Evolutionary conservation across 176 grass and related monocot genomes (phyloP), one percentile per base, ranked within the genome.

Genomic region (Olyra latifolia): DNA sequence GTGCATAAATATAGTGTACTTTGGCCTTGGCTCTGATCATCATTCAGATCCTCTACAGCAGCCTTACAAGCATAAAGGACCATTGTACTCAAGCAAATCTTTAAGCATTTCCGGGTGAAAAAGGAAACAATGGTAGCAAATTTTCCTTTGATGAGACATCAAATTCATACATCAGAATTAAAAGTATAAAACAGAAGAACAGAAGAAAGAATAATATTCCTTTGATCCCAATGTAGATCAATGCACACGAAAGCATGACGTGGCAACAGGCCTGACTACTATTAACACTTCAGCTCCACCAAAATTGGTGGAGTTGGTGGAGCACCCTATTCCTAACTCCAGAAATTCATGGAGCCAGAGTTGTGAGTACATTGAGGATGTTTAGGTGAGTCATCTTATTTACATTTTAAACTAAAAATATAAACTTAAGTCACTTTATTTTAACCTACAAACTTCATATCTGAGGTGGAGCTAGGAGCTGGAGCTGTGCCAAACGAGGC

Each of bases 31-130:
- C n/a, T n/a, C n/a, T n/a, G n/a, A n/a, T 97, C 95, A 89, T 97
- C 91, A 72, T 97, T 91, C 3, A 89, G 91, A 82, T 97, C 95
- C 72, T 97, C 89, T 61, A 97, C 61, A 79, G 91, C 95, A 91
- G 91, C 80, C 88, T 92, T 97, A 87, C 95, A 97, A 35, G 95
- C 95, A 82, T 86, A 91, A 41, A 97, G 83, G 49, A 92, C 74
- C n/a, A n/a, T n/a, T n/a, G 76, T 92, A 94, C 57, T 87, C 60
- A 67, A 97, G 81, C 85, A 97, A 80, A 83, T 92, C 80, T 50
- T 86, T 78, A 76, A 97, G 83, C 91, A 97, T 84, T 88, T 97
- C 95, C 95, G 94, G 84, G 71, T 77, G 69, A 71, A 17, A 27
- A 6, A 81, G 89, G 41, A 73, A 47, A 76, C 70, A 46, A 71